Evolutionary conservation across 106 monocot species (phyloP), one percentile per base, ranked within the genome.

Genomic region (Dioscorea zingiberensis): DNA sequence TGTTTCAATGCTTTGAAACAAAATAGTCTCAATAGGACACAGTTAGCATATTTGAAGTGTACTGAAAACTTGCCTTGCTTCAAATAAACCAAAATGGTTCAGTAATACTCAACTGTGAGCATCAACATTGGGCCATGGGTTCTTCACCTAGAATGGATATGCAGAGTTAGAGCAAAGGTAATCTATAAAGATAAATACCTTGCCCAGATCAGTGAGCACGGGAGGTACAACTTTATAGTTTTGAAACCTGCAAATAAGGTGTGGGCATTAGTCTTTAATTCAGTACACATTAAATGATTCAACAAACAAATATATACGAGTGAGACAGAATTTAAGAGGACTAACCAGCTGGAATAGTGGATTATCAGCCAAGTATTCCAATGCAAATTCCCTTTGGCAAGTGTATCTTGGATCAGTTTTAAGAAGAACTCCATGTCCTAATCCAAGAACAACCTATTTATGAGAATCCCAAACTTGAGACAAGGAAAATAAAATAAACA

Each of bases 91-190:
- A 65, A 92, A 97, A 74, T 97, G 63, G 23, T 86, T 89, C 58
- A 97, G 77, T 56, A 92, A 47, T 48, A 97, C 97, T 30, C 97
- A 91, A 69, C 97, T 97, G 47, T 92, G 97, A 60, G 92, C 92
- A 78, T 97, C 97, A 70, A 97, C 97, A 80, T 97, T 97, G 25
- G 97, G 97, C 97, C 97, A 97, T 68, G 97, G 97, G 68, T 97
- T 97, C 76, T 97, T 97, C 11, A 97, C 97, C 97, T 97, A 83
- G 23, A 38, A 38, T 8, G 38, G 38, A 38, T 8, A 38, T 38
- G 10, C 4, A 38, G 1, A 38, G 0, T 8, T 38, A 8, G 0
- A 38, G 38, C 38, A 38, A 38, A 10, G 38, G 38, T 38, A 38
- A 38, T 38, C 38, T 38, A 6, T 8, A 10, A 38, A 38, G 4